Base-by-base conservation (phyloP, 345 rosid species). In the Turritis glabra region DNA sequence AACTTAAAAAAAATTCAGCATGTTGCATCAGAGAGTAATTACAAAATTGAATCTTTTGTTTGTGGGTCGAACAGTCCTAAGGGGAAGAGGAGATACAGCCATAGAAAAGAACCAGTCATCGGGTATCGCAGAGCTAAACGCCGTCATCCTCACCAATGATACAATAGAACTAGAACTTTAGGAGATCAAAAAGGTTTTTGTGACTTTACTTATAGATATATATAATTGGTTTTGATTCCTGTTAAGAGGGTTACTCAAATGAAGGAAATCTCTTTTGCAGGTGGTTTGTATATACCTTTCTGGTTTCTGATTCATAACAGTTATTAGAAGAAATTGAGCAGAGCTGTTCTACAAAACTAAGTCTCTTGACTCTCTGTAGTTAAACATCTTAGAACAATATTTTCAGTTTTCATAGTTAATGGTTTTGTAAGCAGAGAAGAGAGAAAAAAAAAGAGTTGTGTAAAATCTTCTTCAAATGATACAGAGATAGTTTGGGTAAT, bases 101-200 rank as follows among this genome's bases (percentile, higher is more conserved):
- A 54, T n/a, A 69, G 43, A 53, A 62, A 68, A 43, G 79, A 76
- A 40, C 32, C 79, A 13, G 25, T 43, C 41, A 35, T 0, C 0
- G 75, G 80, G 7, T 69, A 62, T 35, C 80, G 80, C 51, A 56
- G 80, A 54, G 71, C 71, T 19, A 76, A 76, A 69, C 75, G 80
- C 3, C 80, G 75, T 18, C 80, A 68, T 61, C 40, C 64, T 61
- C 70, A 76, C 7, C 35, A 59, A 9, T 67, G 37, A 59, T 40
- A 38, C 54, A 58, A n/a, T 58, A 21, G 14, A 40, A 41, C 12
- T 48, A 51, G 54, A 69, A 63, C 59, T 25, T 76, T 4, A 53
- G 27, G 58, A 62, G 19, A 69, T 62, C 58, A 53, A 19, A 76
- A 62, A 69, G 63, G 79, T 59, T 51, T 53, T 50, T 6, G 54